Conservation (phyloP, 495 filamentous ascomycete genomes). For the Xylona heveae region DNA sequence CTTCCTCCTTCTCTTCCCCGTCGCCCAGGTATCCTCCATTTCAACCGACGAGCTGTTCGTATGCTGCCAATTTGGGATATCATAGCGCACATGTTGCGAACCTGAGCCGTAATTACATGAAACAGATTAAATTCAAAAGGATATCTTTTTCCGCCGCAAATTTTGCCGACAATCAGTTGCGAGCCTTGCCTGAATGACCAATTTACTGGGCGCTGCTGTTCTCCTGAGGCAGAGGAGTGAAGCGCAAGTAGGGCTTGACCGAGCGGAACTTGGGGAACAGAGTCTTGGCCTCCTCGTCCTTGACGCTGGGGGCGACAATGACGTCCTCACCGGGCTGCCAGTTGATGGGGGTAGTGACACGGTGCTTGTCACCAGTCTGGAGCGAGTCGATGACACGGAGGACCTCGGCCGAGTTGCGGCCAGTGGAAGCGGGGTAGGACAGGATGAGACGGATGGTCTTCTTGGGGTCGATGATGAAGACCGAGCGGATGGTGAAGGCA, state of each 20-base stretch:
- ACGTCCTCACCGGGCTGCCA: conserved; percentile 84
- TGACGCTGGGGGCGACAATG: conserved; percentile 79
- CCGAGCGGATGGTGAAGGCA: conserved; percentile 95
- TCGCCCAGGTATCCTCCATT: too few relatives aligned
- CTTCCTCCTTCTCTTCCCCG: too few relatives aligned
- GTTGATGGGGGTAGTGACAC: conserved; percentile 84
- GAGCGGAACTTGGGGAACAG: conserved; percentile 79
- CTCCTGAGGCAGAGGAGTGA: conserved; percentile 42
- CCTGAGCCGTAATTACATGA: too few relatives aligned
- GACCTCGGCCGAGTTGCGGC: conserved; percentile 90
- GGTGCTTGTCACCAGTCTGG: conserved; percentile 93
- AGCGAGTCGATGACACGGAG: conserved; percentile 89
- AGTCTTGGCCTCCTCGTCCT: conserved; percentile 69
- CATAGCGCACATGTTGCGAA: too few relatives aligned
- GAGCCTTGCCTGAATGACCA: too few relatives aligned
- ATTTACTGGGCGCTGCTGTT: conserved; percentile 21
- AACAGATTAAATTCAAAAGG: too few relatives aligned
- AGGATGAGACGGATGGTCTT: conserved; percentile 95
- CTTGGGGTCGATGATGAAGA: conserved; percentile 97
- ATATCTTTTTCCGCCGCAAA: too few relatives aligned
- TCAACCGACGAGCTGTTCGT: too few relatives aligned
- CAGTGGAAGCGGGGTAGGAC: conserved; percentile 91
- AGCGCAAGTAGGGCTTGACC: conserved; percentile 82
- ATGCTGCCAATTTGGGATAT: too few relatives aligned
- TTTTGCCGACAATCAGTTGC: too few relatives aligned